These are phyloP conservation scores for Apiospora marii DNA, from an alignment of 2,329 filamentous ascomycete genomes.

Conservation along the genomic window DNA sequence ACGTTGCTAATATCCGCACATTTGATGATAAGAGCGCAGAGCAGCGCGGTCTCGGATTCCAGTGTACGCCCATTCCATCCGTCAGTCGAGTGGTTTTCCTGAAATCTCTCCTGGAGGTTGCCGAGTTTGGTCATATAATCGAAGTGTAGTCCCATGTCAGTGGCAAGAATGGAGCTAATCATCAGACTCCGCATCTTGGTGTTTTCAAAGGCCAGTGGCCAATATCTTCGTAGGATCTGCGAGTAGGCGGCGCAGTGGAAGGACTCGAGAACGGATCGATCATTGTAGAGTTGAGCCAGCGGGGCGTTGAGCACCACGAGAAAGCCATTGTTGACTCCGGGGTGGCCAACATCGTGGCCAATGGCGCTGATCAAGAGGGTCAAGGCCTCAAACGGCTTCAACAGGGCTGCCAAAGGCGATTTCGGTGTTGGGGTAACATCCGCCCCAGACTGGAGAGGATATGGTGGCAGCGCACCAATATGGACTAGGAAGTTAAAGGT, in stretches of 20 bases:
- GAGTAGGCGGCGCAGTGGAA: conserved; percentile 98
- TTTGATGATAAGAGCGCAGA: conserved; percentile 95
- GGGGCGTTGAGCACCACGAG: conserved; percentile 91
- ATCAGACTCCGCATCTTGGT: conserved; percentile 84
- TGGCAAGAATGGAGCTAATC: conserved; percentile 97
- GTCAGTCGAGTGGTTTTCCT: conserved; percentile 70
- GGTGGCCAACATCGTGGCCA: conserved; percentile 96
- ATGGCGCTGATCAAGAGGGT: conserved; percentile 95
- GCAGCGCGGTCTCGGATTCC: conserved; percentile 78
- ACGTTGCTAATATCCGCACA: conserved; percentile 99
- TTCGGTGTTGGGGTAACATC: conserved; percentile 47
- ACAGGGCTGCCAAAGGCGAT: conserved; percentile 74
- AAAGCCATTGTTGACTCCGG: conserved; percentile 98
- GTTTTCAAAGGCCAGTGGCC: conserved; percentile 84
- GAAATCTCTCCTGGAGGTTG: conserved; percentile 80
- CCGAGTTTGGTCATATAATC: conserved; percentile 92
- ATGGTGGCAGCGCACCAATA: conserved; percentile 78
- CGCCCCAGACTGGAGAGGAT: conserved; percentile 53
- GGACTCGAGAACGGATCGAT: conserved; percentile 93
- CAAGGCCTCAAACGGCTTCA: conserved; percentile 88
- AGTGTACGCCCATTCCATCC: conserved; percentile 79
- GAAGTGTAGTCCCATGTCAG: conserved; percentile 96
- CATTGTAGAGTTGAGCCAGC: conserved; percentile 94
- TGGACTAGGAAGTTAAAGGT: conserved; percentile 88
- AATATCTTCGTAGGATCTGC: conserved; percentile 91